Base-by-base conservation (phyloP, 2,329 filamentous ascomycete genomes). In the Fusarium continuum region DNA sequence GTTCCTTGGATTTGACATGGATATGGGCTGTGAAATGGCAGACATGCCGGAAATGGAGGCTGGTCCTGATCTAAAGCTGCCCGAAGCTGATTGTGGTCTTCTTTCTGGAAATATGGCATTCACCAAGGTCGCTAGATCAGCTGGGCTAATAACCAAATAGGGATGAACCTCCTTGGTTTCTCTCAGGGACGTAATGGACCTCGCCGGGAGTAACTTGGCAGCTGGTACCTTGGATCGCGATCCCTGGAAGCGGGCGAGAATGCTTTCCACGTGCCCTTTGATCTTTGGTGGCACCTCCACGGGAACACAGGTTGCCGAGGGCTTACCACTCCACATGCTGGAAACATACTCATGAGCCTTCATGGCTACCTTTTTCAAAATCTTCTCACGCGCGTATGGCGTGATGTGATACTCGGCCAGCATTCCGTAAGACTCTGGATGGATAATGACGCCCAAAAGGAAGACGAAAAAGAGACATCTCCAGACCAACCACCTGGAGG, bases 401-500 rank as follows among this genome's bases (percentile, higher is more conserved):
- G 91, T 93, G 70, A 98, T 92, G 78, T 97, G 92, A 75, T 96
- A 94, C 70, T 96, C 92, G 53, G 92, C 85, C 80, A 98, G 89
- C 79, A 91, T 86, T 50, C 87, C 86, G 67, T 87, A 84, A 47
- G 84, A 93, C 83, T 99, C 95, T 10, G 95, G 95, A 71, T 95
- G 91, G 41, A 92, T 91, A 71, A 98, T 86, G 48, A 92, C 89
- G 69, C 91, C 90, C 40, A 92, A 84, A 29, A 98, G 81, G 76
- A 95, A 97, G 46, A 90, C 89, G 62, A 92, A 91, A 75, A 98
- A 97, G 61, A 97, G 88, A 88, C 94, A 99, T 73, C 93, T 91
- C 70, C 90, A 91, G 63, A 97, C 88, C 65, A 98, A 85, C 80
- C 93, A 96, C 68, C 88, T 88, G 61, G 92, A 87, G 32, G 92